Percentiles rank a stretch among this genome's conserved stretches.
Evolutionary conservation across 2,329 filamentous ascomycete genomes (phyloP).

Genomic region (Pseudogymnoascus sp.): DNA sequence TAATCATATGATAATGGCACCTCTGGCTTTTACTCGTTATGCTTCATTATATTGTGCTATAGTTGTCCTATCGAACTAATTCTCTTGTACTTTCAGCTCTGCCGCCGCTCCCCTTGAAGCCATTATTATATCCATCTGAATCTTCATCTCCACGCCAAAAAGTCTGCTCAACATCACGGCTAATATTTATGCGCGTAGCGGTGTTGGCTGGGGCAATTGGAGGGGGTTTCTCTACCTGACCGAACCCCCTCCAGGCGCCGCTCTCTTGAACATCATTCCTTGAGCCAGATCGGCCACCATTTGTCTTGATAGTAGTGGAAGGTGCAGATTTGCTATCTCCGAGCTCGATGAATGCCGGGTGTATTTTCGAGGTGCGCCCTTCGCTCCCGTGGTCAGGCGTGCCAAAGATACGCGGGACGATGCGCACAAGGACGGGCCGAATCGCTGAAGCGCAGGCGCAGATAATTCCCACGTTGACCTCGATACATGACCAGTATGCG

Average conservation of each 20-base stretch:
- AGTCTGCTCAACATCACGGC: background rate
- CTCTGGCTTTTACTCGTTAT: background rate
- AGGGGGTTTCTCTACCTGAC: background rate
- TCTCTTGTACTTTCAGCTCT: background rate
- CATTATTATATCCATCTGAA: background rate
- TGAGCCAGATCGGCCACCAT: background rate
- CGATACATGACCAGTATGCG: constrained; percentile 18
- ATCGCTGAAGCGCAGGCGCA: constrained; percentile 22
- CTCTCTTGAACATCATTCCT: background rate
- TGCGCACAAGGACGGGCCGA: constrained; percentile 16
- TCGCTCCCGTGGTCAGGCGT: background rate
- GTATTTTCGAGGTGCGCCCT: background rate
- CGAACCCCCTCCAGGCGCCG: background rate
- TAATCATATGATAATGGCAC: background rate
- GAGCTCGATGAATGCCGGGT: background rate
- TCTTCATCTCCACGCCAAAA: background rate
- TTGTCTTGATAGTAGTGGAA: background rate
- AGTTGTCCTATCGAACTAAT: background rate
- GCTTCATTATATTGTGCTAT: background rate
- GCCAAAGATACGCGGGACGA: constrained; percentile 17
- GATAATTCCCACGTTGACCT: constrained; percentile 22
- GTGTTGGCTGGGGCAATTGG: background rate
- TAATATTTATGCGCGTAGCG: background rate
- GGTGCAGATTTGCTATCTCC: background rate
- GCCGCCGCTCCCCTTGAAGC: background rate